Base-by-base conservation (phyloP, 108 stramenopile species). In the Skeletonema tropicum region DNA sequence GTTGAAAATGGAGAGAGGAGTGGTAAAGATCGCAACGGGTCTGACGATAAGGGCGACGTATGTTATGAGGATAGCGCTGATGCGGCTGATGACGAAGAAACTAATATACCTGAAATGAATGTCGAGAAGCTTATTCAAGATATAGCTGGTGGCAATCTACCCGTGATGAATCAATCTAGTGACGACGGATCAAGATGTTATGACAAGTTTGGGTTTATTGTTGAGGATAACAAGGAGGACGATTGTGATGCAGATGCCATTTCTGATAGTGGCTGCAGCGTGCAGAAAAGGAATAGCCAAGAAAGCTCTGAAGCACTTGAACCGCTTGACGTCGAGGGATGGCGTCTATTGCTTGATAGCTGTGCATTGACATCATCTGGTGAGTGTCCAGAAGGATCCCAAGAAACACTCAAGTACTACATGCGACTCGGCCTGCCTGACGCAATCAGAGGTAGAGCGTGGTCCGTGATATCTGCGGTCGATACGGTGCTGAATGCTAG, bases 391-490 rank as follows among this genome's bases (percentile, higher is more conserved):
- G 60, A 60, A 39, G 33, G 58, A 14, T 46, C 60, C 21, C 60
- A 61, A 31, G 61, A 59, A 17, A 71, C 60, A 71, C 15, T 71
- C 3, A 71, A 71, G 48, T 35, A 42, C 39, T 52, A 41, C 29
- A 71, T 71, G 60, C 70, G 70, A 3, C 70, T 71, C 1, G 73
- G 73, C 32, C 58, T 74, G 41, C 42, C 73, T 3, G 64, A 74
- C 41, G 15, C 6, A 19, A 32, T 63, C 13, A 55, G 73, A 26
- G 35, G 55, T n/a, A 36, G 49, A 55, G 57, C 73, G 9, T 74
- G 73, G 73, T 59, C 65, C 6, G 17, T 74, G 9, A 57, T 74
- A 3, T 66, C 73, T 25, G 73, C 57, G 26, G 42, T 74, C 25
- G 57, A 74, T 66, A 1, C 33, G 38, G 55, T 74, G 32, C 8